phyloP scores from a whole-genome alignment of 495 filamentous ascomycete species.

The Podospora bellae-mahoneyi region DNA sequence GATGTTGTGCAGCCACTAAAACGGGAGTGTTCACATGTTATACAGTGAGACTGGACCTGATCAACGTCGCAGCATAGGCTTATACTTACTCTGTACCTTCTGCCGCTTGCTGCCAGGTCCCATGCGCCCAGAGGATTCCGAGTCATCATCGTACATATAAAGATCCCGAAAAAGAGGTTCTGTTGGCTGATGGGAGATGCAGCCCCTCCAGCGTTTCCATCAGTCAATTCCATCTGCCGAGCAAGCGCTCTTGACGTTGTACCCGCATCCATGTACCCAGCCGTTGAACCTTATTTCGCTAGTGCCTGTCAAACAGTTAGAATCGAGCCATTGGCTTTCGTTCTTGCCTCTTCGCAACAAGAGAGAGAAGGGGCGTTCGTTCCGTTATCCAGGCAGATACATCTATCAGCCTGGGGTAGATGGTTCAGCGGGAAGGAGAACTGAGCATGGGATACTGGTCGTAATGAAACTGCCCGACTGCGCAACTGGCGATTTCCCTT shows the following conservation, averaged over 20 bases:
- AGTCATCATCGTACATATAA: conserved; percentile 2
- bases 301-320: not conserved
- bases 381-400: not conserved
- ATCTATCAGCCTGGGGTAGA: no score
- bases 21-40: not conserved
- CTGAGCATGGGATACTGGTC: no score
- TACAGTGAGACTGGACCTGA: not conserved
- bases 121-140: not conserved
- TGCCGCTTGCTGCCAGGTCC: not conserved
- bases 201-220: not conserved
- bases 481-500: no score
- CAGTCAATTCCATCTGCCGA: not conserved
- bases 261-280: not conserved
- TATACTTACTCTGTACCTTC: no score
- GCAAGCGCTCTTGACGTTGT: not conserved
- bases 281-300: not conserved
- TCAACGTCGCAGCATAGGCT: not conserved
- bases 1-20: no score
- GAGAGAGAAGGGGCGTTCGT: not conserved
- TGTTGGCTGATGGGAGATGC: not conserved
- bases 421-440: no score
- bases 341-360: not conserved
- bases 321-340: not conserved
- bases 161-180: not conserved
- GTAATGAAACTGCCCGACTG: no score